Percentiles rank a stretch among this genome's conserved stretches.
These are phyloP conservation scores for Ceratobasidium papillatum DNA, from an alignment of 1,284 basidiomycete species.

Conservation along the genomic window DNA sequence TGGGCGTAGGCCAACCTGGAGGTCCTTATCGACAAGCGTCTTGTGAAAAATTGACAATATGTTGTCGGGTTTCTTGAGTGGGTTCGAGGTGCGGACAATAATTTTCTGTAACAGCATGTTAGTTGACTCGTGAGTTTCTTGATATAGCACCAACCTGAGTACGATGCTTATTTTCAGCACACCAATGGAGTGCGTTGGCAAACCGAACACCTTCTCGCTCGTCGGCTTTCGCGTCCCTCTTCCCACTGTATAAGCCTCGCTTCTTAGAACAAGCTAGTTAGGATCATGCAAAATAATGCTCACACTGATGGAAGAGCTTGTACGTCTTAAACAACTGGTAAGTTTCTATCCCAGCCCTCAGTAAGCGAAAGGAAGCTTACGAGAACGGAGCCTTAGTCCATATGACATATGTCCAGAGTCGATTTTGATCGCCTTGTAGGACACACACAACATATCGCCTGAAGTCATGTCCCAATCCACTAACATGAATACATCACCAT, in stretches of 20 bases:
- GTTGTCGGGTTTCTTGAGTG: conserved; percentile 17
- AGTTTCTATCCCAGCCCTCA: neutral
- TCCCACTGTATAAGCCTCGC: neutral
- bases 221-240: neutral
- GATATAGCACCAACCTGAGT: neutral
- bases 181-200: conserved; percentile 27
- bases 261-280: neutral
- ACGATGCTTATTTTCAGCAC: conserved; percentile 22
- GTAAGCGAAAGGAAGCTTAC: conserved; percentile 2
- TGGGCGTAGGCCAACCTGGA: conserved; percentile 9
- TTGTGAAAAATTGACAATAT: conserved; percentile 17
- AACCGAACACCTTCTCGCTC: conserved; percentile 18
- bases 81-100: conserved; percentile 23
- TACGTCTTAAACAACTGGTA: neutral
- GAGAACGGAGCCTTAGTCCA: neutral
- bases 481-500: conserved; percentile 8
- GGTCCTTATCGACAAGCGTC: neutral
- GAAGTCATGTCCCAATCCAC: conserved; percentile 22
- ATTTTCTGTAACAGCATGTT: neutral
- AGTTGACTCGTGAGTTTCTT: neutral
- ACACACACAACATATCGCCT: conserved; percentile 26
- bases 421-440: neutral
- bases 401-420: conserved; percentile 7
- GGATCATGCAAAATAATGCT: neutral
- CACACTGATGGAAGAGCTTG: conserved; percentile 5